Base-by-base conservation (phyloP, 2,329 filamentous ascomycete species). In the Pyrenophora graminea region DNA sequence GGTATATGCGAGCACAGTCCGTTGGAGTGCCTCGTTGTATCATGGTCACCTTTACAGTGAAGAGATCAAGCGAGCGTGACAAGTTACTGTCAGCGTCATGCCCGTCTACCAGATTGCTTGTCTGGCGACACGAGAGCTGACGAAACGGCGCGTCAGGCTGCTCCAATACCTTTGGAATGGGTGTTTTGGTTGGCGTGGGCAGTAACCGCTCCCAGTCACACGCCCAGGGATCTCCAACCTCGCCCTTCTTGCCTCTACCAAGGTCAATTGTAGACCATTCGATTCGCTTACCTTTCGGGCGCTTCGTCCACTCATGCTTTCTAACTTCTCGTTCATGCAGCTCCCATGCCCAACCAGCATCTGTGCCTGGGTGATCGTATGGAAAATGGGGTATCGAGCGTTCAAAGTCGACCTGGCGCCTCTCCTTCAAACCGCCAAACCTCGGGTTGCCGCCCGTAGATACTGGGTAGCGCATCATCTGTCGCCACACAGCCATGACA, bases 121-220 rank as follows among this genome's bases (percentile, higher is more conserved):
- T 61, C 30, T 62, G 56, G 23, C 42, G 40, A n/a, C 53, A 62
- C 30, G 56, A 56, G 19, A 68, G 51, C 30, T 63, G 68, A 37
- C 38, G 62, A 36, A 63, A 63, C 15, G 48, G 58, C 19, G 48
- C 76, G 6, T 9, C n/a, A 19, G 53, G n/a, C 21, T 40, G 37
- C 21, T 57, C 10, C 40, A 30, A 17, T 6, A 48, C 30, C 50
- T 59, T 42, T 27, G 53, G 19, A 34, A 38, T 25, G 13, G 15
- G 6, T 23, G 38, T 39, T 19, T 30, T 40, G 2, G 44, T 15
- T 5, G 40, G 19, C 8, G 51, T 36, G 46, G 53, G 40, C 7
- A 91, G 78, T n/a, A 95, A 72, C 30, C 77, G 76, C 64, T 91
- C 87, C 82, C 91, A 96, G 66, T 96, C 90, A 73, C 90, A 96